Evolutionary conservation across 2,329 filamentous ascomycete species (phyloP), one percentile per base, ranked within the genome.

Genomic region (Diplodia corticola): DNA sequence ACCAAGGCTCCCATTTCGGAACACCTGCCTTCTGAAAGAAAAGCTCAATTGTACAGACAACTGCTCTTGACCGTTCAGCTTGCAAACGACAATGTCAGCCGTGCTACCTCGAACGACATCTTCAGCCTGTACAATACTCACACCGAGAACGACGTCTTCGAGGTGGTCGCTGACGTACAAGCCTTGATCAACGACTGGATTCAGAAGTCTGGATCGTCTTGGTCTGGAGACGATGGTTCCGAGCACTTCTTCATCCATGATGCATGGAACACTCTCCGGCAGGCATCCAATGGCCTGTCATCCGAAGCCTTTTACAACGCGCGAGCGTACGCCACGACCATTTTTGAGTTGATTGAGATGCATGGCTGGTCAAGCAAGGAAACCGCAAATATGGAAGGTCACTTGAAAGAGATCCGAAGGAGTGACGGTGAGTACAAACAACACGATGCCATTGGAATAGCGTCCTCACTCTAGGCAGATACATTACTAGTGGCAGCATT

Each of bases 1-100:
- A 78, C 79, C 20, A 76, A 75, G 1, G 76, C 76, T 2, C 75
- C 80, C 22, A 61, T 80, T 3, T 69, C 78, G 13, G 70, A 74
- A 15, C 69, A 71, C 37, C 60, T 80, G 7, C 70, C 76, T 46
- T 55, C 75, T 50, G 74, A 76, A 49, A 69, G 75, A 59, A 71
- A 75, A 26, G 73, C 78, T 65, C 72, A 77, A n/a, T 67, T 86
- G 3, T 79, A 85, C 44, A 79, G 78, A 28, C 82, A 84, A 67
- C 75, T 89, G 6, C 80, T 83, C 17, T 72, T 88, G n/a, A 83
- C 82, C 2, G 72, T 84, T 2, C 82, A 87, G 68, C 74, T 89
- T 24, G 82, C 85, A 17, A 83, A 86, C 64, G 87, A 89, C 68
- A 87, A 88, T 66, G 71, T 88, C 20, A 85, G 83, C 54, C 80